Evolutionary conservation across 257 asterid genomes (phyloP).

Genomic region (Plantago elongata): DNA sequence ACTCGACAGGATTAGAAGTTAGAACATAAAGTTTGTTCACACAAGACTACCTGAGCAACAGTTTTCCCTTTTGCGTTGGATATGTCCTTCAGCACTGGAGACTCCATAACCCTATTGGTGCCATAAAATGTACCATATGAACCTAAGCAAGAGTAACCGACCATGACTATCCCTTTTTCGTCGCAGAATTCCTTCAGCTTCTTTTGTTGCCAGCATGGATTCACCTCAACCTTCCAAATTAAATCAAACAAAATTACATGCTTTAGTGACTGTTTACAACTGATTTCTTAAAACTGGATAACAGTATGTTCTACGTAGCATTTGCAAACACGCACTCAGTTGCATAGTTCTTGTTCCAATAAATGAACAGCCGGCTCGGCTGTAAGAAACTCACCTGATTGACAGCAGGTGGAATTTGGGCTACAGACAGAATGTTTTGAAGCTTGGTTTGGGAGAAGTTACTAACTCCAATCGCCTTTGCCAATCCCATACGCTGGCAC

Average conservation of each 20-base stretch:
- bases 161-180: slow-evolving; percentile 38
- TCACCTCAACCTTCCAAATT: slow-evolving; percentile 58
- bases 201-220: slow-evolving; percentile 78
- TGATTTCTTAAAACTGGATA: too few species aligned
- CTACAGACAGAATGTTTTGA: slow-evolving; percentile 23
- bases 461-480: slow-evolving; percentile 43
- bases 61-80: slow-evolving; percentile 44
- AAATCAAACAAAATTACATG: background rate
- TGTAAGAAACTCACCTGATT: slow-evolving; percentile 41
- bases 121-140: slow-evolving; percentile 55
- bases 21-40: background rate
- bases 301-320: too few species aligned
- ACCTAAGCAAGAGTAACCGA: slow-evolving; percentile 56
- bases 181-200: slow-evolving; percentile 56
- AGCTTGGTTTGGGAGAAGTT: slow-evolving; percentile 39
- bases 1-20: background rate
- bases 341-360: background rate
- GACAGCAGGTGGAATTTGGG: slow-evolving; percentile 57
- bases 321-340: too few species aligned
- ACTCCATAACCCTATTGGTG: slow-evolving; percentile 48
- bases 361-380: background rate
- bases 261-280: background rate
- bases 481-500: slow-evolving; percentile 33
- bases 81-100: slow-evolving; percentile 44
- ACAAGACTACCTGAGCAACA: slow-evolving; percentile 46